Base-by-base conservation (phyloP, 1,139 yeast species). In the Pichia kudriavzevii region DNA sequence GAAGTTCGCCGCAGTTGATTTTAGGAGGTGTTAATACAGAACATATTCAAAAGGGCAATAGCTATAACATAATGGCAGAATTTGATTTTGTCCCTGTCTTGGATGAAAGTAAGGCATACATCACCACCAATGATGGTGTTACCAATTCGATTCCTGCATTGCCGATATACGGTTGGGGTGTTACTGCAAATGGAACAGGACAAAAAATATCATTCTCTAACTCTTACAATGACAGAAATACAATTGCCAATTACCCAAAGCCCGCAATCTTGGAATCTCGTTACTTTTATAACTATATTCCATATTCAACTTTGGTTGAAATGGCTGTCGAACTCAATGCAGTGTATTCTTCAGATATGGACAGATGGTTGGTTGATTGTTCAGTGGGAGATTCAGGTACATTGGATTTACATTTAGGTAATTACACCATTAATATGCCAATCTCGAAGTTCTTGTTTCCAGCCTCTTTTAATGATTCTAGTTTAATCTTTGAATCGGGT, bases 311-410 rank as follows among this genome's bases (percentile, higher is more conserved):
- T 3, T 61, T 83, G 32, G 67, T 82, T 32, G 73, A 74, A 47
- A 57, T 84, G 27, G 91, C 94, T 0, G 64, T 80, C 14, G 94
- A 83, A 58, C 62, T 80, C 17, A 79, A 79, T 48, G 94, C 94
- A 0, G 70, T 67, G 43, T 83, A 74, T 54, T 66, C 72, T 7
- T 52, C 61, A 4, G 67, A 68, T 12, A 50, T 66, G 7, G 63
- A 61, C 16, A 45, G 69, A 17, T 83, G 94, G 94, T 53, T 81
- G 15, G 82, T 80, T 18, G 70, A 71, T 41, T 84, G 95, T 59
- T 49, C 61, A 10, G 57, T 69, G 32, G 67, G 63, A 3, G 58
- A 64, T n/a, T 58, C 67, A 21, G 91, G 88, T 1, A 58, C 70
- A 1, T 41, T 84, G 11, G 65, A 68, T 33, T 71, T 82, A 47